Evolutionary conservation across 371 early-diverging fungal genomes (phyloP).

Genomic region (Rhizopus stolonifer): DNA sequence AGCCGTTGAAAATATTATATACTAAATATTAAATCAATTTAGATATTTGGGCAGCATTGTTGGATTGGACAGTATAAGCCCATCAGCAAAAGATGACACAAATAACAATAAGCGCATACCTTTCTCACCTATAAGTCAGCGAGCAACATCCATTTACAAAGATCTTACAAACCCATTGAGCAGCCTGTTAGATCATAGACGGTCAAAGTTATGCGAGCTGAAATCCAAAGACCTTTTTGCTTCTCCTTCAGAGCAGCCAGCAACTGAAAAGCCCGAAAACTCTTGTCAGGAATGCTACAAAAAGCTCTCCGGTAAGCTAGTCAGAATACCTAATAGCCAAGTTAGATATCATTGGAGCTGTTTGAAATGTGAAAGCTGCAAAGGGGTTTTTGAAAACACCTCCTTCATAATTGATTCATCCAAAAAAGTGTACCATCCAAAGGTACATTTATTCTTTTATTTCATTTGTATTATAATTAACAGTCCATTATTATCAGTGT

Average conservation of each 20-base stretch:
- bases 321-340: conserved; percentile 30
- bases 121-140: conserved; percentile 1
- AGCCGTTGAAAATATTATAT: neutral
- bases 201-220: neutral
- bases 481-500: neutral
- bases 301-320: conserved; percentile 32
- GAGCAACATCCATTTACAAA: conserved; percentile 1
- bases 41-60: conserved; percentile 7
- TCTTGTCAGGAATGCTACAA: conserved; percentile 30
- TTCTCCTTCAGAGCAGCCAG: neutral
- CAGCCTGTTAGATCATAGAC: conserved; percentile 12
- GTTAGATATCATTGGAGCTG: conserved; percentile 39
- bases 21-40: neutral
- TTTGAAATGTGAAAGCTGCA: conserved; percentile 33
- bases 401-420: conserved; percentile 30
- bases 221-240: neutral
- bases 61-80: conserved; percentile 3
- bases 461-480: neutral
- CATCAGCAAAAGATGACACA: conserved; percentile 1
- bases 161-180: conserved; percentile 1
- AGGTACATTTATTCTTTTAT: conserved; percentile 15
- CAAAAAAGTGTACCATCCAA: conserved; percentile 34
- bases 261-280: neutral
- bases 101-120: neutral
- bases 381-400: conserved; percentile 29